A percentile compares a stretch with the other conserved stretches of the same genome.
Evolutionary conservation across 345 rosid species (phyloP).

Genomic region (Zanthoxylum bungeanum): DNA sequence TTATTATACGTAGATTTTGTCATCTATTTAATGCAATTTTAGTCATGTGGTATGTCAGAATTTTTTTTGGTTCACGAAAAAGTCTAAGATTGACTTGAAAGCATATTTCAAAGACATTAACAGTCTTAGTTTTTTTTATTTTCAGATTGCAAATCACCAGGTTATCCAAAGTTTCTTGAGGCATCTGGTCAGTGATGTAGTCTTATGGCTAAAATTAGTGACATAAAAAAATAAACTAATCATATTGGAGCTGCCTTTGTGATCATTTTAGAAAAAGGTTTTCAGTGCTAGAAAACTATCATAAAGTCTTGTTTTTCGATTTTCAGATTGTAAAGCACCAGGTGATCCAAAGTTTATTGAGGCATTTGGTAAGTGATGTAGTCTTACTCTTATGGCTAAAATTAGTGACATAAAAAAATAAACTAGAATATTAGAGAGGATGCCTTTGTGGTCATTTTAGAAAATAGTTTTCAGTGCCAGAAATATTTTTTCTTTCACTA

Average conservation of each 20-base stretch:
- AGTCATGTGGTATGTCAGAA: neutral
- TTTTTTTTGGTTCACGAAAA: neutral
- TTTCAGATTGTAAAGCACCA: constrained; percentile 56
- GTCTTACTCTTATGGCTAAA: neutral
- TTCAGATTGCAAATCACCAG: constrained; percentile 57
- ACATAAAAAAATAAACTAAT: neutral
- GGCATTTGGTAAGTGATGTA: constrained; percentile 58
- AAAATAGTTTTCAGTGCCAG: neutral
- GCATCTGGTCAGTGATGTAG: constrained; percentile 56
- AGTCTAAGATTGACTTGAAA: neutral
- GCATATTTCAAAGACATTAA: neutral
- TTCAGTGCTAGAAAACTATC: neutral
- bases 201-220: neutral
- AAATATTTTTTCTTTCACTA: neutral
- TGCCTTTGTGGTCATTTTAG: neutral
- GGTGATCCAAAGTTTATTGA: constrained; percentile 69
- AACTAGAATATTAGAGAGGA: neutral
- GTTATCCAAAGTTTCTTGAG: constrained; percentile 68
- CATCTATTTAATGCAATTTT: neutral
- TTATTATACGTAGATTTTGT: no score
- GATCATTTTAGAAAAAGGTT: neutral
- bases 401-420: neutral
- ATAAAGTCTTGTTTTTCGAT: constrained; percentile 10
- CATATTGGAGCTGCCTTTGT: neutral
- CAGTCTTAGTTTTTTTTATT: constrained; percentile 18